Conservation (phyloP, 2,329 filamentous ascomycete genomes). For the Sporothrix schenckii region DNA sequence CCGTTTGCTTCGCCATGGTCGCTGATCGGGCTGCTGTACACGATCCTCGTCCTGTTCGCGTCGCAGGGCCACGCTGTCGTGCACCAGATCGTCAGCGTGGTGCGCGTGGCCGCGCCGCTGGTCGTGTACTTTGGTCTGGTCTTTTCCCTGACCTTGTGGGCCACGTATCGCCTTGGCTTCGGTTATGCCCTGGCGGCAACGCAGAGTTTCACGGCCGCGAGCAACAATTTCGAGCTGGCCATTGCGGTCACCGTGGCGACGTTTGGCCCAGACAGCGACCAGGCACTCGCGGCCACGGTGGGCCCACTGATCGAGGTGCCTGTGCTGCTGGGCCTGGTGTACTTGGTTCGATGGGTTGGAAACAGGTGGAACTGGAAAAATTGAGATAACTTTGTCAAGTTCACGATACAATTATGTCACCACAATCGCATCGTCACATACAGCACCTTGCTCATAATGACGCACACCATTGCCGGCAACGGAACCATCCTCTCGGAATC, state of each 20-base stretch:
- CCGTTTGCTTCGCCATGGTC: slow-evolving; percentile 71
- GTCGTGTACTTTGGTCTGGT: slow-evolving; percentile 78
- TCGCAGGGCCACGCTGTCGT: slow-evolving; percentile 77
- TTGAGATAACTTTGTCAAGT: background rate
- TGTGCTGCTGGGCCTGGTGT: slow-evolving; percentile 75
- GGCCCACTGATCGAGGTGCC: slow-evolving; percentile 87
- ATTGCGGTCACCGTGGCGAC: slow-evolving; percentile 85
- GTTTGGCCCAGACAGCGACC: slow-evolving; percentile 75
- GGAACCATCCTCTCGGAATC: no score
- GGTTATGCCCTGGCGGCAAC: slow-evolving; percentile 71
- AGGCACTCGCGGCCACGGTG: slow-evolving; percentile 81
- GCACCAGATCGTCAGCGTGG: slow-evolving; percentile 79
- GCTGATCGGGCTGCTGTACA: slow-evolving; percentile 81
- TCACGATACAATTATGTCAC: no score
- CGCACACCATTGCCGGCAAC: no score
- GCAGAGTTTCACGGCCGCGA: slow-evolving; percentile 86
- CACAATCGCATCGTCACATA: no score
- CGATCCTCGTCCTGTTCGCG: slow-evolving; percentile 82
- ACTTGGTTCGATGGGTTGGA: slow-evolving; percentile 66
- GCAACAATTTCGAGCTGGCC: slow-evolving; percentile 91
- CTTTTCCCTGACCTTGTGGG: slow-evolving; percentile 69
- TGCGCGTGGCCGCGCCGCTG: slow-evolving; percentile 78
- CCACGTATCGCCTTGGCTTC: slow-evolving; percentile 69
- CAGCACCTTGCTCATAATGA: no score
- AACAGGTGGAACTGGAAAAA: slow-evolving; percentile 57